Evolutionary conservation across 2,329 filamentous ascomycete genomes (phyloP), one percentile per base, ranked within the genome.

Genomic region (Raffaelea deltoideospora): DNA sequence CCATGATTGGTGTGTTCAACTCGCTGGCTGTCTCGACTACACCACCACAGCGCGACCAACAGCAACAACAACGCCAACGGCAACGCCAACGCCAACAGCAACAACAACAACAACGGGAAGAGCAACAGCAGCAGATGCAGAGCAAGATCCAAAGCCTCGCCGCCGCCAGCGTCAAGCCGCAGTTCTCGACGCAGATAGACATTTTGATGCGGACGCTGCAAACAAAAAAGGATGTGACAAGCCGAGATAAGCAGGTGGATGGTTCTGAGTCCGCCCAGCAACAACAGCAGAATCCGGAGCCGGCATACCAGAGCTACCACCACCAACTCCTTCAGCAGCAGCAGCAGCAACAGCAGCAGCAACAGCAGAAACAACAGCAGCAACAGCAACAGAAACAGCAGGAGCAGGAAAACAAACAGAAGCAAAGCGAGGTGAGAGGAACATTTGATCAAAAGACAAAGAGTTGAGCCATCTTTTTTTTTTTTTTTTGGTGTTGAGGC

Each of bases 121-220:
- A 13, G 23, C 23, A 26, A 28, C 27, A 28, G 8, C 27, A 28
- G 10, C n/a, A n/a, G 9, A n/a, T 28, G 10, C n/a, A n/a, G n/a
- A n/a, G n/a, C n/a, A n/a, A n/a, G n/a, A n/a, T n/a, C n/a, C n/a
- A n/a, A n/a, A 13, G 21, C 23, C 14, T 23, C 34, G 8, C 28
- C 20, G 17, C 8, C 20, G 13, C 28, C 29, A 23, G 18, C 23
- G 13, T 11, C 26, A 9, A 32, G 56, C 35, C 55, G 28, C 67
- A 71, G 41, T 88, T 87, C 53, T 69, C 72, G n/a, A 94, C 86
- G 0, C 74, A 84, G 41, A 76, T 95, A 27, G 87, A 95, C 53
- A 77, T 76, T 30, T 60, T 96, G 30, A 93, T 95, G 85, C 85
- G 79, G 56, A 74, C 79, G 1, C 88, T 33, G 21, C 33, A 29